Evolutionary conservation across 2,329 filamentous ascomycete species (phyloP).

Genomic region (Neofusicoccum sp.): DNA sequence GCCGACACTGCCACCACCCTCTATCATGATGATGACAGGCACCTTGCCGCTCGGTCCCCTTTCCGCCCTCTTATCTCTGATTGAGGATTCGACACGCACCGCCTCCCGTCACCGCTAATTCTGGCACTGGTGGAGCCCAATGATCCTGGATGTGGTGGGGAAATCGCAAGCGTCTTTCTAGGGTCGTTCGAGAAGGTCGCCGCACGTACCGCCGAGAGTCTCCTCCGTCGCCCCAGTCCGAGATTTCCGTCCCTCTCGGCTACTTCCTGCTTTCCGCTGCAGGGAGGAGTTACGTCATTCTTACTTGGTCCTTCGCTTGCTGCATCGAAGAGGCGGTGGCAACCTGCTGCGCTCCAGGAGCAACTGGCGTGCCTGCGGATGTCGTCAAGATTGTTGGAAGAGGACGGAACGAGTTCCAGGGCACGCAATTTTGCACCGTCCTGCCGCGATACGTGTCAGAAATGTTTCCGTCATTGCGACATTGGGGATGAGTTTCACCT

Average conservation of each 20-base stretch:
- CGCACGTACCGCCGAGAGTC: background rate
- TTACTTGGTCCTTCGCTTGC: background rate
- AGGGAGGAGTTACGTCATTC: background rate
- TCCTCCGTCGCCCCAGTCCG: background rate
- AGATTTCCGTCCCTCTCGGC: background rate
- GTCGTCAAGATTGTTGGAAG: background rate
- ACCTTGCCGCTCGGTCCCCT: background rate
- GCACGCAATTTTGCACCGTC: background rate
- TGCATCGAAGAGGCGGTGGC: background rate
- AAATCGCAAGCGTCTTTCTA: background rate
- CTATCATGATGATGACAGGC: background rate
- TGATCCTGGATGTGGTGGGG: background rate
- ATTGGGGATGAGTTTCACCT: too few species aligned
- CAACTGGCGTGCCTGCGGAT: background rate
- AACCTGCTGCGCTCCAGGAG: background rate
- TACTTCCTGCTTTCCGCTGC: background rate
- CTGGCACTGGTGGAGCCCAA: background rate
- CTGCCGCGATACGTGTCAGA: background rate
- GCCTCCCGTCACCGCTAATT: slow-evolving; percentile 9
- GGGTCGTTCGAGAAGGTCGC: slow-evolving; percentile 6
- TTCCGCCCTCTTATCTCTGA: background rate
- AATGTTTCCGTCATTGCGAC: too few species aligned
- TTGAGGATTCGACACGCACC: background rate
- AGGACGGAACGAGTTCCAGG: background rate
- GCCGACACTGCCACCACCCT: background rate